These are phyloP conservation scores for Sphaerulina populicola DNA, from an alignment of 2,329 filamentous ascomycete species.

Conservation along the genomic window DNA sequence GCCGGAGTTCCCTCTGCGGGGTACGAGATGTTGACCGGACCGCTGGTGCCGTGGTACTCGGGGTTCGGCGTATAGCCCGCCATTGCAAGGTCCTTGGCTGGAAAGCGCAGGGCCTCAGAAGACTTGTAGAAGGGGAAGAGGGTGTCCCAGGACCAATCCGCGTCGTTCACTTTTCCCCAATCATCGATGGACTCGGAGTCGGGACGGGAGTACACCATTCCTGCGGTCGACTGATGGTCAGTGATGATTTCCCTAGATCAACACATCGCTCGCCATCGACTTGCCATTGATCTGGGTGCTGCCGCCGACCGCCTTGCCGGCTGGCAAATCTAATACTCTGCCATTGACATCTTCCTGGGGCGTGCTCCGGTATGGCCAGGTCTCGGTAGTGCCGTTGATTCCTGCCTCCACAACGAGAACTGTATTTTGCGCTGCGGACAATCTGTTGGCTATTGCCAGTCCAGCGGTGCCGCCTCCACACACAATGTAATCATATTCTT, in stretches of 20 bases:
- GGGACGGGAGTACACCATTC: slow-evolving; percentile 15
- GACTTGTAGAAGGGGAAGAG: slow-evolving; percentile 13
- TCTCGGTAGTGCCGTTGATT: slow-evolving; percentile 5
- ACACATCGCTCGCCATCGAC: background rate
- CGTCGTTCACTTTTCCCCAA: slow-evolving; percentile 13
- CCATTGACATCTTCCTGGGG: slow-evolving; percentile 7
- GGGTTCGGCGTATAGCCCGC: slow-evolving; percentile 5
- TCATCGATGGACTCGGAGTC: slow-evolving; percentile 11
- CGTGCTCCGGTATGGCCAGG: slow-evolving; percentile 5
- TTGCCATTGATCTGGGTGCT: slow-evolving; percentile 15
- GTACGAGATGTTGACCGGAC: slow-evolving; percentile 16
- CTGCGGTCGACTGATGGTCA: background rate
- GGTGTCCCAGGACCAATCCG: slow-evolving; percentile 13
- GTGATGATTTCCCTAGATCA: background rate
- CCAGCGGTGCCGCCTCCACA: slow-evolving; percentile 28
- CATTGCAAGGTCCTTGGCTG: slow-evolving; percentile 3
- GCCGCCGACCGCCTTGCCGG: slow-evolving; percentile 13
- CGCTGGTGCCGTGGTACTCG: slow-evolving; percentile 13
- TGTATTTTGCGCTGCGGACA: slow-evolving; percentile 25
- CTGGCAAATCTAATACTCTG: slow-evolving; percentile 10
- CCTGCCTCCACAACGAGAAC: slow-evolving; percentile 25
- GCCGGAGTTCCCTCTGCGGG: slow-evolving; percentile 7
- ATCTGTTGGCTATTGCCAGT: slow-evolving; percentile 25
- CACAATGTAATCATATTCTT: slow-evolving; percentile 18
- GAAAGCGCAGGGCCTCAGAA: slow-evolving; percentile 4